Conservation (phyloP, 331 rosid genomes). For the Quercus phellos region DNA sequence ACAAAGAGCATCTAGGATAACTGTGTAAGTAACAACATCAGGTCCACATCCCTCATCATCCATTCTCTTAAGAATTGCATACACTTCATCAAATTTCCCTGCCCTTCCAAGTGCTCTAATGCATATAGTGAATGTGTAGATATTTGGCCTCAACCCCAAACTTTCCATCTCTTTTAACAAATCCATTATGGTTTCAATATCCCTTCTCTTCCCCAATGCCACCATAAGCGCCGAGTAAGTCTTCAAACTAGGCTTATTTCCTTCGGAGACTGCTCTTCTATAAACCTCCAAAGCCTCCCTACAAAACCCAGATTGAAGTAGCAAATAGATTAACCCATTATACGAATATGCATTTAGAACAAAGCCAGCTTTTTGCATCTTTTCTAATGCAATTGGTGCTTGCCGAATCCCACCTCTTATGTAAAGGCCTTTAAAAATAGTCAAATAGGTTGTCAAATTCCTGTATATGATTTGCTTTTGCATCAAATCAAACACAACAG, state of each 20-base stretch:
- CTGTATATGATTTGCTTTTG: slow-evolving; percentile 67
- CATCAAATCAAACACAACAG: slow-evolving; percentile 67
- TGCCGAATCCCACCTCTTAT: slow-evolving; percentile 77
- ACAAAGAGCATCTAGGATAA: slow-evolving; percentile 90
- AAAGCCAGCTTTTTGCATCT: slow-evolving; percentile 67
- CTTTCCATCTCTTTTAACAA: slow-evolving; percentile 74
- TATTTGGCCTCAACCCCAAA: slow-evolving; percentile 84
- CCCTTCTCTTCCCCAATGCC: slow-evolving; percentile 82
- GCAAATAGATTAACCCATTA: slow-evolving; percentile 76
- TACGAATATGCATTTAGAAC: slow-evolving; percentile 84
- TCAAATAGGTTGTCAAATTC: slow-evolving; percentile 54
- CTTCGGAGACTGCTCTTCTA: slow-evolving; percentile 64
- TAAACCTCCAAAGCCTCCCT: slow-evolving; percentile 76
- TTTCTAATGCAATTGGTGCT: slow-evolving; percentile 51
- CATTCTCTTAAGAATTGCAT: slow-evolving; percentile 69
- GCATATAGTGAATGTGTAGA: slow-evolving; percentile 87
- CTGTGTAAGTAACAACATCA: slow-evolving; percentile 85
- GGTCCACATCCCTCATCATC: slow-evolving; percentile 85
- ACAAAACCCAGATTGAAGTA: slow-evolving; percentile 59
- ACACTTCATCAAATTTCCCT: slow-evolving; percentile 75
- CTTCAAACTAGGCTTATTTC: slow-evolving; percentile 76
- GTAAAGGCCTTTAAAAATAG: slow-evolving; percentile 57
- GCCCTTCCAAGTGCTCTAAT: slow-evolving; percentile 87
- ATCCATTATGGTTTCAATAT: slow-evolving; percentile 55
- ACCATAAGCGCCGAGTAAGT: slow-evolving; percentile 86